Evolutionary conservation across 2,329 filamentous ascomycete genomes (phyloP).

Genomic region (Anthostomella pinea): DNA sequence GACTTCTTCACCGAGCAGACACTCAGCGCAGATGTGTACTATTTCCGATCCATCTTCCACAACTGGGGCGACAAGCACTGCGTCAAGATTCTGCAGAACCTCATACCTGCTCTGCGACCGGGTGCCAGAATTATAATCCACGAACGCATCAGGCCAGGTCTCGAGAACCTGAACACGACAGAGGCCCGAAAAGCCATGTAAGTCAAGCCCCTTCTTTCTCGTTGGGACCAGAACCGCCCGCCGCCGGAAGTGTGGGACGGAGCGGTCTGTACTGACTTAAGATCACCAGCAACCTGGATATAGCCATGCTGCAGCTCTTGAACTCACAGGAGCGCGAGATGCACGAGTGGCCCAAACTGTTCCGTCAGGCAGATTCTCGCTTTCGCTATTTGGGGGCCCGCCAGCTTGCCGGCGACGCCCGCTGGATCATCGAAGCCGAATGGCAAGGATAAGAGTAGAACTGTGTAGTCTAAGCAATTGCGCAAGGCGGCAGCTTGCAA

Average conservation of each 20-base stretch:
- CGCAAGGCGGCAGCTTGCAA: no score
- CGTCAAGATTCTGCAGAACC: slow-evolving; percentile 26
- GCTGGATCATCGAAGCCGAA: slow-evolving; percentile 25
- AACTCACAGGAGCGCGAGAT: slow-evolving; percentile 22
- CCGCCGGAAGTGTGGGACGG: no score
- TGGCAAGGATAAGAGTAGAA: no score
- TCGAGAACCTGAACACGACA: slow-evolving; percentile 10
- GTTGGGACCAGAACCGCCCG: no score
- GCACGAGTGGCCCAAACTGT: slow-evolving; percentile 21
- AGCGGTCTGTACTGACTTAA: neutral
- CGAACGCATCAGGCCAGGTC: slow-evolving; percentile 17
- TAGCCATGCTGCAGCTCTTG: slow-evolving; percentile 23
- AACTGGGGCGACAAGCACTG: slow-evolving; percentile 33
- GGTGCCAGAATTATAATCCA: slow-evolving; percentile 20
- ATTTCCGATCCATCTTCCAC: slow-evolving; percentile 30
- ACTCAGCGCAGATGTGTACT: slow-evolving; percentile 20
- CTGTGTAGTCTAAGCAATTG: no score
- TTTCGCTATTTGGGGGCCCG: slow-evolving; percentile 20
- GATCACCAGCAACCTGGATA: slow-evolving; percentile 14
- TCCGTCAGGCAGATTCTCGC: slow-evolving; percentile 15
- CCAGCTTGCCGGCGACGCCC: slow-evolving; percentile 12
- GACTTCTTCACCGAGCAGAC: slow-evolving; percentile 21
- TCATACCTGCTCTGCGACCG: slow-evolving; percentile 25
- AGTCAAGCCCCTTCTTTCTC: slow-evolving; percentile 2
- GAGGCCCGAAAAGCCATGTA: slow-evolving; percentile 23